Evolutionary conservation across 257 asterid genomes (phyloP), one percentile per base, ranked within the genome.

Genomic region (Fraxinus excelsior): DNA sequence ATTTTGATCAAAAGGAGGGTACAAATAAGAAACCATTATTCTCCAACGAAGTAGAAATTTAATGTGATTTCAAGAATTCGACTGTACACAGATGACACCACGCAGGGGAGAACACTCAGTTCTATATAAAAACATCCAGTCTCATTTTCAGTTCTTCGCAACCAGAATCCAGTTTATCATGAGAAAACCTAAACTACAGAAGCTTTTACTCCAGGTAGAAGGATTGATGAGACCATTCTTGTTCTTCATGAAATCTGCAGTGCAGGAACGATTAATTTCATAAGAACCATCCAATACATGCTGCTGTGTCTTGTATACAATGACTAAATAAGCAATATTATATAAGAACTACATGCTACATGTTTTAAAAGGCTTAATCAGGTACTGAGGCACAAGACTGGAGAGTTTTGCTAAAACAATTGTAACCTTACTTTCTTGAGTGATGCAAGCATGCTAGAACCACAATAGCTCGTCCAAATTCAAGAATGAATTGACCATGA

Each of bases 221-320:
- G 12, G 46, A 65, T 62, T 44, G 65, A n/a, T 72, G 5, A 21
- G 40, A 72, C 67, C 76, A 23, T 19, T 25, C 34, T 32, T 29
- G 19, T 62, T 53, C 49, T 70, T 29, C 31, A 66, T 31, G 68
- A 69, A 14, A 77, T 72, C 88, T 84, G 85, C 80, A 76, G 11
- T n/a, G 38, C 68, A 64, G 3, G 8, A 65, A 12, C 51, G 60
- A 71, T 19, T 26, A 34, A 42, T 56, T 31, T 68, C 44, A 49
- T 34, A 42, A 78, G 60, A 32, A 42, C 29, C 29, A 66, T 16
- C 9, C 26, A 11, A 9, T 28, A 35, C 21, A 32, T 26, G 7
- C 3, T 28, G 49, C 51, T n/a, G 10, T 53, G 31, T 8, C 12
- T 7, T 13, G 0, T 23, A 8, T 2, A 23, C 21, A n/a, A 31